Base-by-base conservation (phyloP, 495 filamentous ascomycete genomes). In the Penicillium ochrochloron region DNA sequence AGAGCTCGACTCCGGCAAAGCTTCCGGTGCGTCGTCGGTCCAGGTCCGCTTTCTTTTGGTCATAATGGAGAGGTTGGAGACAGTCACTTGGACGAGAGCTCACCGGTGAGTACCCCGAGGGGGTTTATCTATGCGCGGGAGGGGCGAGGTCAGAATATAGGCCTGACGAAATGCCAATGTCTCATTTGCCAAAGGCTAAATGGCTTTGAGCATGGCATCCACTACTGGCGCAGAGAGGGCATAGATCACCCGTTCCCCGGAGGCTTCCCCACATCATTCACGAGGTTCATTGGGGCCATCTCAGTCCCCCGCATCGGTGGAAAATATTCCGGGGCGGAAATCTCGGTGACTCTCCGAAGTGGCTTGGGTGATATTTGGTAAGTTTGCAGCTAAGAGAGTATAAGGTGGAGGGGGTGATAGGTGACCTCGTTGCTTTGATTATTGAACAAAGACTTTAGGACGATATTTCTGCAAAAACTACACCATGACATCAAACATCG, bases 401-500 rank as follows among this genome's bases (percentile, higher is more conserved):
- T 46, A 23, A 46, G 7, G 19, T 23, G 14, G 19, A 46, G 25
- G 42, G 9, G 42, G 11, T 46, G 19, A 46, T 46, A 46, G 42
- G 42, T 3, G 42, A 46, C 42, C n/a, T 3, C 42, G 42, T 8
- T 23, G 42, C 2, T 27, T n/a, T 21, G 42, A 23, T 46, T n/a
- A 23, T 21, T 2, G 21, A 46, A 46, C 42, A 9, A 46, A 46
- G 19, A 46, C 11, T 12, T 8, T n/a, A n/a, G n/a, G 42, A 46
- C 4, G 42, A 23, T 19, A 46, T 21, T 11, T 21, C 19, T 39
- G 12, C 4, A 9, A 21, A 17, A 52, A 44, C 33, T 44, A 42
- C 50, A 65, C 29, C 35, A 72, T 75, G 70, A 63, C 66, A 57
- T 75, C 70, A 19, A 66, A 46, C 3, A 59, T 75, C 23, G 61